These are phyloP conservation scores for Candolleomyces eurysporus DNA, from an alignment of 768 basidiomycete species.

Conservation along the genomic window DNA sequence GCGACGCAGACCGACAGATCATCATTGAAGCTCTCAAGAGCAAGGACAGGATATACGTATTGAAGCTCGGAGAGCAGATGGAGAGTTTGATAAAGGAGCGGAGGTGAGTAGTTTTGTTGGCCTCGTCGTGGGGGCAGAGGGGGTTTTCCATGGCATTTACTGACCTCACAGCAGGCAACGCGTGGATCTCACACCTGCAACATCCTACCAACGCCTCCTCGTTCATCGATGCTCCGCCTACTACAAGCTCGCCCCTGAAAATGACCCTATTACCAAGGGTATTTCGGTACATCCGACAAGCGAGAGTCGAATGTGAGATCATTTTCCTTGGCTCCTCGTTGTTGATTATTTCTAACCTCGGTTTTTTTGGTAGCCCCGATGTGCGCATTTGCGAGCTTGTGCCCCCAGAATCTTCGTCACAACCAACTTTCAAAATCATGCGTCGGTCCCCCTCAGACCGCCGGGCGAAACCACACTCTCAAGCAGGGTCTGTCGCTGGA, in stretches of 20 bases:
- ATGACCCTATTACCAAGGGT: conserved; percentile 59
- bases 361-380: conserved; percentile 49
- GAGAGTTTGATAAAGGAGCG: conserved; percentile 75
- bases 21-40: conserved; percentile 80
- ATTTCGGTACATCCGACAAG: conserved; percentile 54
- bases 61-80: conserved; percentile 87
- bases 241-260: conserved; percentile 73
- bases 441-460: conserved; percentile 59
- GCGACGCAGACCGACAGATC: conserved; percentile 75
- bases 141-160: conserved; percentile 4
- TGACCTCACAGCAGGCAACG: conserved; percentile 46
- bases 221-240: conserved; percentile 84
- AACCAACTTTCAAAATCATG: conserved; percentile 90
- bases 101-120: conserved; percentile 42
- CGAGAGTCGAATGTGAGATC: conserved; percentile 76
- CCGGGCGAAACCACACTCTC: conserved; percentile 59
- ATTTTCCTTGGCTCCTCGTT: conserved; percentile 8
- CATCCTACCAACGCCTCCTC: conserved; percentile 82
- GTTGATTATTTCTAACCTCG: conserved; percentile 11
- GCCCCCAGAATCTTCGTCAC: conserved; percentile 64
- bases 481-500: conserved; percentile 66
- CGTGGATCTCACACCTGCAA: conserved; percentile 65
- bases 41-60: conserved; percentile 85
- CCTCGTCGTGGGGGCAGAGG: background rate
- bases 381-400: conserved; percentile 75